These are phyloP conservation scores for Phytophthora sp. DNA, from an alignment of 352 stramenopile genomes.

Conservation along the genomic window DNA sequence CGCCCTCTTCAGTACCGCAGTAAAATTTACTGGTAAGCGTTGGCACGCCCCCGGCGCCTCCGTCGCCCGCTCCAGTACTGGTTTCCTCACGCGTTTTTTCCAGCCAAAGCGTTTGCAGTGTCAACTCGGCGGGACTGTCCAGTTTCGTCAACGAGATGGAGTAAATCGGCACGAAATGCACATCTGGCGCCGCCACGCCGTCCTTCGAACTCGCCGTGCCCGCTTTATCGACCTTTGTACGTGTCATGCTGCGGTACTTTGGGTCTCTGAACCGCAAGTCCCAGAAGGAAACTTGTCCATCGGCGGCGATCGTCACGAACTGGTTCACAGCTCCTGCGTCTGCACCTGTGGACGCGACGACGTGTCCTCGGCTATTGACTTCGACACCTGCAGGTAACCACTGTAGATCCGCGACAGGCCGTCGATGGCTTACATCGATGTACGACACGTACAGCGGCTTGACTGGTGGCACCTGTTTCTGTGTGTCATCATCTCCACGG, in stretches of 20 bases:
- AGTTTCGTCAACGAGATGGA: conserved; percentile 80
- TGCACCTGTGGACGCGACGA: conserved; percentile 54
- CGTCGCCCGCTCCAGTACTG: conserved; percentile 20
- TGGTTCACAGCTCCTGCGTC: conserved; percentile 75
- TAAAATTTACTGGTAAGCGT: conserved; percentile 75
- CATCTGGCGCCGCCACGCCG: conserved; percentile 54
- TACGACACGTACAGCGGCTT: conserved; percentile 84
- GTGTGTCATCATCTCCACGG: conserved; percentile 52
- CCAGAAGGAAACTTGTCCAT: conserved; percentile 94
- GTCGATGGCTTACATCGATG: conserved; percentile 88
- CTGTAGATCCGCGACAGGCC: conserved; percentile 86
- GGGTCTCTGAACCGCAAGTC: conserved; percentile 91
- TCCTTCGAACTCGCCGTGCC: conserved; percentile 50
- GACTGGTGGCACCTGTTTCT: conserved; percentile 70
- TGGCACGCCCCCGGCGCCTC: conserved; percentile 3
- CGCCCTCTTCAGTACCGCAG: conserved; percentile 89
- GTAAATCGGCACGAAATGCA: conserved; percentile 87
- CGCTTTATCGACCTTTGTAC: conserved; percentile 68
- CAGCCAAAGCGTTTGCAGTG: conserved; percentile 71
- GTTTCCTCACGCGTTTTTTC: conserved; percentile 67
- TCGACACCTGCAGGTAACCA: conserved; percentile 89
- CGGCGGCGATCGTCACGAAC: conserved; percentile 92
- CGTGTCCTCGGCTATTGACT: conserved; percentile 89
- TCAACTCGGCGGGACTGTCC: conserved; percentile 70
- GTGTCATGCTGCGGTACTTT: conserved; percentile 75